Base-by-base conservation (phyloP, 805 yeast genomes). In the Ogataea degrootiae region DNA sequence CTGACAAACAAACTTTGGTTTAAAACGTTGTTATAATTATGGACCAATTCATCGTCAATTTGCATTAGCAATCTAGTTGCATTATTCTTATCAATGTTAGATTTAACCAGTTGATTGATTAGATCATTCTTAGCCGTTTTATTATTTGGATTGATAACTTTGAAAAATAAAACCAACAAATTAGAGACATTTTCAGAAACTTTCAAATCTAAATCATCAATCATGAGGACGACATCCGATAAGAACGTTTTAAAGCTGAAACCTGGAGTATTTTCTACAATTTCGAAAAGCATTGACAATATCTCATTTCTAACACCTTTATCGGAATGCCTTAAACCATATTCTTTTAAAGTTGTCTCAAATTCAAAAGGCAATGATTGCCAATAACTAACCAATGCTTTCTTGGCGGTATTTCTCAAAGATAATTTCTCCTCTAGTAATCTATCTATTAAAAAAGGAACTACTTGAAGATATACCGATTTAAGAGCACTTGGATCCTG, bases 311-410 rank as follows among this genome's bases (percentile, higher is more conserved):
- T 68, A 5, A 79, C 61, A 19, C 51, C 55, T 4, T 63, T 51
- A 49, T 70, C 72, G 9, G 67, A 53, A 55, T 70, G 72, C 15
- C 63, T 63, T 34, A 80, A 63, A 0, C 78, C 82, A 7, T 65
- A 55, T 1, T 74, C 76, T 22, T 64, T 63, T n/a, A 81, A 50
- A 2, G 70, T 65, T 6, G 55, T 56, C 50, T 79, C 82, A 29
- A 78, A 81, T 16, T 70, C 70, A 2, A 60, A 53, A 0, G 82
- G 77, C 1, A 76, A 68, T n/a, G 75, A 71, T 22, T 75, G 66
- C 81, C 83, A 79, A 52, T 73, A 80, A 0, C 76, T 77, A 48
- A 76, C 76, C 34, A 81, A 57, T 0, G 84, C 76, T 44, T 72
- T 71, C 45, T 69, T 71, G 0, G 85, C 76, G 1, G 79, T 71